Evolutionary conservation across 1,284 basidiomycete species (phyloP), one percentile per base, ranked within the genome.

Genomic region (Cerrena zonata): DNA sequence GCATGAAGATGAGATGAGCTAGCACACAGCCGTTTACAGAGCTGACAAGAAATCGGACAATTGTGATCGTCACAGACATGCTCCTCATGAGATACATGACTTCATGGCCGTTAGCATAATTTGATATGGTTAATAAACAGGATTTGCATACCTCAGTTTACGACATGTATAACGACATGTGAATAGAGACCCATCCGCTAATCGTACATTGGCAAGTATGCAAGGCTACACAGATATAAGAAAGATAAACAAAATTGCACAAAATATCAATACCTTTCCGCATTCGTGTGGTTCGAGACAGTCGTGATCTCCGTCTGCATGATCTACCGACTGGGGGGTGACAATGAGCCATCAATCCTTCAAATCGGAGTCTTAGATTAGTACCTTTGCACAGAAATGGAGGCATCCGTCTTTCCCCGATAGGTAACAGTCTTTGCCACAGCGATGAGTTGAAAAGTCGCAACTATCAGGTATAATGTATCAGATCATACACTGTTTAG

Each of bases 271-370:
- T 52, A 77, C 80, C 67, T 75, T 63, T 24, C 78, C 78, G 50
- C 82, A 84, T n/a, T 70, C 71, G 54, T 84, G 82, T 1, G 70
- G 58, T 1, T 80, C 76, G 0, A 77, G 72, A 57, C 82, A 84
- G 44, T 75, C 49, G 54, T 84, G 81, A 2, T 72, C 74, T 0
- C 67, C 69, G 1, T 74, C 77, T 11, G 50, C 37, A 49, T 80
- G 77, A 37, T 65, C 65, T n/a, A 68, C 65, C 12, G 71, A 60
- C 77, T 79, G 56, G 4, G 39, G n/a, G 5, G 24, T 41, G 30
- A 22, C 3, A 44, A 13, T 34, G 15, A 46, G 19, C 21, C 21
- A 13, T 34, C 13, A 23, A 5, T 22, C 4, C 19, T 3, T n/a
- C 7, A 12, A 27, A n/a, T n/a, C 27, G 18, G 53, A 25, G 18